These are phyloP conservation scores for Raddia guianensis DNA, from an alignment of 176 grass and related monocot genomes.

Conservation along the genomic window DNA sequence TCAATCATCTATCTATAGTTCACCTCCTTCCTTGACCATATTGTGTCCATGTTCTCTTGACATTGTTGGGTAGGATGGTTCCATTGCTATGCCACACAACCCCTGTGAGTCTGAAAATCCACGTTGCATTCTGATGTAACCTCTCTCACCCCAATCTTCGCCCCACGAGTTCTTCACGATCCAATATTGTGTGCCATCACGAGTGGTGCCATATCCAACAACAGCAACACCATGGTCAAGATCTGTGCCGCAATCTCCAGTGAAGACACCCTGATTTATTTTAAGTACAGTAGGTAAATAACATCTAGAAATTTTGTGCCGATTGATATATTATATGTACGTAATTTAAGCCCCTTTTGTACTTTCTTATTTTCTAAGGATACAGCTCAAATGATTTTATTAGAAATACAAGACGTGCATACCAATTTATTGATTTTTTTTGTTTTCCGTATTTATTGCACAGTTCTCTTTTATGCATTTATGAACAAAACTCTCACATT, in stretches of 20 bases:
- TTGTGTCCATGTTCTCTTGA: background rate
- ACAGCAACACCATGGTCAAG: constrained; percentile 68
- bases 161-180: constrained; percentile 85
- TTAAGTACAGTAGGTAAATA: too few relatives aligned
- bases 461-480: too few relatives aligned
- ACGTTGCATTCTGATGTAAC: constrained; percentile 73
- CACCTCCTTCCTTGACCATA: background rate
- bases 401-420: too few relatives aligned
- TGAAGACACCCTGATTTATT: constrained; percentile 68
- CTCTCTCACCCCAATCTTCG: constrained; percentile 60
- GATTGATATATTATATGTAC: background rate
- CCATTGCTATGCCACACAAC: constrained; percentile 72
- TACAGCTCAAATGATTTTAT: too few relatives aligned
- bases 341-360: too few relatives aligned
- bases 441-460: too few relatives aligned
- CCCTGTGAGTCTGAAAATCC: constrained; percentile 27
- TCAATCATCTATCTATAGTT: constrained; percentile 7
- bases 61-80: constrained; percentile 68
- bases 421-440: too few relatives aligned
- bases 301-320: background rate
- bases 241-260: constrained; percentile 52
- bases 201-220: constrained; percentile 50
- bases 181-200: constrained; percentile 65
- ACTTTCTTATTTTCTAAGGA: too few relatives aligned
- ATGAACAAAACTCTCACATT: too few relatives aligned